phyloP scores from a whole-genome alignment of 257 asterid species.

The Striga asiatica region DNA sequence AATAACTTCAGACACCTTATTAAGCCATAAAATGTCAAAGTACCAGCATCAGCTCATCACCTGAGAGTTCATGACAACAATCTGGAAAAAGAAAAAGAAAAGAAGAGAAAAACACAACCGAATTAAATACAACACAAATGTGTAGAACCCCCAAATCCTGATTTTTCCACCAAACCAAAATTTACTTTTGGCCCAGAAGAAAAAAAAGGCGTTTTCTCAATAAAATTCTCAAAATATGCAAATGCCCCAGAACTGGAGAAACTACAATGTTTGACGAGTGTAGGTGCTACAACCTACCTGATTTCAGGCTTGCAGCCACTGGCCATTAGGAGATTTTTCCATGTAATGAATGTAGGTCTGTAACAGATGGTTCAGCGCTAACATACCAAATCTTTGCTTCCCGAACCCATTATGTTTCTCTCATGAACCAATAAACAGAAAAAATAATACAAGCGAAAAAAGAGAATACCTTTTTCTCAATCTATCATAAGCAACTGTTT shows the following conservation, averaged over 20 bases:
- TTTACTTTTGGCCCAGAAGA: too few relatives aligned
- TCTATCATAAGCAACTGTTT: slow-evolving; percentile 10
- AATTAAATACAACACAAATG: too few relatives aligned
- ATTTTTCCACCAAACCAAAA: background rate
- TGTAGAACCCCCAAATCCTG: slow-evolving; percentile 54
- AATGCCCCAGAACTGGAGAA: slow-evolving; percentile 57
- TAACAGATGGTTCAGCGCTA: slow-evolving; percentile 75
- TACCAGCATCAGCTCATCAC: background rate
- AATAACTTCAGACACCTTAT: background rate
- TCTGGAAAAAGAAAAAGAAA: too few relatives aligned
- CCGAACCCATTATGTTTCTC: slow-evolving; percentile 82
- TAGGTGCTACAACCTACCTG: slow-evolving; percentile 86
- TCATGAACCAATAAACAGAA: slow-evolving; percentile 12
- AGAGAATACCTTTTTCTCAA: slow-evolving; percentile 12
- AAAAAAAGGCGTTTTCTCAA: too few relatives aligned
- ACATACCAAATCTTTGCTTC: slow-evolving; percentile 74
- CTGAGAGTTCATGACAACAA: too few relatives aligned
- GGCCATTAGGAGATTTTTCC: slow-evolving; percentile 61
- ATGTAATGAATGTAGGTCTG: slow-evolving; percentile 74
- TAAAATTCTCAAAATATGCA: background rate
- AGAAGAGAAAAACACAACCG: background rate
- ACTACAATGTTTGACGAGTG: slow-evolving; percentile 57
- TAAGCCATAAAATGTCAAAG: background rate
- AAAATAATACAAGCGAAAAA: background rate
- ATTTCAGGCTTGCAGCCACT: slow-evolving; percentile 97